These are phyloP conservation scores for Botrytis cinerea DNA, from an alignment of 2,329 filamentous ascomycete genomes.

Conservation along the genomic window DNA sequence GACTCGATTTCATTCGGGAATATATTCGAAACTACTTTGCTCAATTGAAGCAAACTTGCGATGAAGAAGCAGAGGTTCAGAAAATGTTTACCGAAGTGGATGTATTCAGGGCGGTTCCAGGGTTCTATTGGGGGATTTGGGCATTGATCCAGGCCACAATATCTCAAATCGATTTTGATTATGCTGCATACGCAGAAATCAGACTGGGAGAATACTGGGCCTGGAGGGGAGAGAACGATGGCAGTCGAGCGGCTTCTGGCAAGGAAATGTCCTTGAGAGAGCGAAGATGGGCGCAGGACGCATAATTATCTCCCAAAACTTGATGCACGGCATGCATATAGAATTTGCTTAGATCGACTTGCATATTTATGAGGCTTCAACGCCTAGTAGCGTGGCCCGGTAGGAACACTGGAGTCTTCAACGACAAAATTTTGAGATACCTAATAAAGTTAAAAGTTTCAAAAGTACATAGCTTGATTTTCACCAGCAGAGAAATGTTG, in stretches of 20 bases:
- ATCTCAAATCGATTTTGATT: slow-evolving; percentile 95
- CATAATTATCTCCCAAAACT: slow-evolving; percentile 23
- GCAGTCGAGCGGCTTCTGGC: slow-evolving; percentile 55
- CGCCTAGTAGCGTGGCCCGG: slow-evolving; percentile 19
- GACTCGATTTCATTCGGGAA: slow-evolving; percentile 77
- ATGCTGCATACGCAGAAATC: slow-evolving; percentile 84
- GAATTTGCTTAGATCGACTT: slow-evolving; percentile 19
- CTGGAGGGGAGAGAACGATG: slow-evolving; percentile 76
- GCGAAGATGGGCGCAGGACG: slow-evolving; percentile 63
- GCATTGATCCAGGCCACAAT: slow-evolving; percentile 92
- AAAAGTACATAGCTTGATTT: slow-evolving; percentile 16
- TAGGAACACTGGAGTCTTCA: slow-evolving; percentile 25
- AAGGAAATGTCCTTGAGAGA: slow-evolving; percentile 73
- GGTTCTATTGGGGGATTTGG: slow-evolving; percentile 94
- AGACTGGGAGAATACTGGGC: slow-evolving; percentile 90
- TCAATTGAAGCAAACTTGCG: slow-evolving; percentile 48
- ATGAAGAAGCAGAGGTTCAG: slow-evolving; percentile 63
- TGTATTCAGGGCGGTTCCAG: slow-evolving; percentile 82
- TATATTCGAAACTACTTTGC: slow-evolving; percentile 77
- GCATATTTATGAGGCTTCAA: slow-evolving; percentile 29
- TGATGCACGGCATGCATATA: slow-evolving; percentile 1
- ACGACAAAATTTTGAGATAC: slow-evolving; percentile 21
- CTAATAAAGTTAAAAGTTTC: slow-evolving; percentile 13
- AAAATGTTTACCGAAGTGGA: slow-evolving; percentile 81
- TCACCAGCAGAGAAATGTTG: background rate